phyloP scores from a whole-genome alignment of 345 rosid species.

The Pistacia vera region DNA sequence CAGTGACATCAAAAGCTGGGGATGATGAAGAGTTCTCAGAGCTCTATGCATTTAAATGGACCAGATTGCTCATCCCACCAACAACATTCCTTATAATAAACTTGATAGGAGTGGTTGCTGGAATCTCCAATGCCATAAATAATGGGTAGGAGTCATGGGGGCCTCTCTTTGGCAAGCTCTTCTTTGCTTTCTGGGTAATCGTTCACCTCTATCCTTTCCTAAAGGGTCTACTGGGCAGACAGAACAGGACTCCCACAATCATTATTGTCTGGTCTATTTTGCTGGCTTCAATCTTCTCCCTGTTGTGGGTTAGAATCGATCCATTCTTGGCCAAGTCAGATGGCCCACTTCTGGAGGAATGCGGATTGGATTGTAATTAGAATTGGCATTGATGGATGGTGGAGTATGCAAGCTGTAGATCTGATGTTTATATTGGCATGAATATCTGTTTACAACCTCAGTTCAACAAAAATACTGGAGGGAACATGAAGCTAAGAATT shows the following conservation, averaged over 20 bases:
- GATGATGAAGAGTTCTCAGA: slow-evolving; percentile 57
- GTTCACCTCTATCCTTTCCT: slow-evolving; percentile 72
- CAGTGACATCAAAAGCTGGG: slow-evolving; percentile 63
- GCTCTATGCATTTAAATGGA: slow-evolving; percentile 63
- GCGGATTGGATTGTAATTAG: slow-evolving; percentile 69
- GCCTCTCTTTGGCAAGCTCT: slow-evolving; percentile 61
- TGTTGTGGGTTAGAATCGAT: slow-evolving; percentile 65
- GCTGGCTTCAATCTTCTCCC: slow-evolving; percentile 68
- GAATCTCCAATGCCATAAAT: slow-evolving; percentile 61
- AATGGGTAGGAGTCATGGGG: slow-evolving; percentile 78
- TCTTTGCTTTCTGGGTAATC: slow-evolving; percentile 76
- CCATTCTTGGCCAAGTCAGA: slow-evolving; percentile 56
- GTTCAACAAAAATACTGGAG: background rate
- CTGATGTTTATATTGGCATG: slow-evolving; percentile 11
- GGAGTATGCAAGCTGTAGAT: slow-evolving; percentile 21
- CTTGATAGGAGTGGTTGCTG: slow-evolving; percentile 61
- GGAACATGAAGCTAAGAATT: background rate
- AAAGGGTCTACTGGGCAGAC: slow-evolving; percentile 61
- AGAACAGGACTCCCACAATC: slow-evolving; percentile 62
- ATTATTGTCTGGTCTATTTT: slow-evolving; percentile 74
- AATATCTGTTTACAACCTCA: slow-evolving; percentile 1
- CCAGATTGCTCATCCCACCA: slow-evolving; percentile 62
- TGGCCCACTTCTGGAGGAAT: slow-evolving; percentile 57
- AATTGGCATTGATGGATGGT: slow-evolving; percentile 10
- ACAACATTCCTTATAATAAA: slow-evolving; percentile 62